A percentile compares a stretch with the other conserved stretches of the same genome.
Evolutionary conservation across 768 basidiomycete genomes (phyloP).

Genomic region (Boletellus sp.): DNA sequence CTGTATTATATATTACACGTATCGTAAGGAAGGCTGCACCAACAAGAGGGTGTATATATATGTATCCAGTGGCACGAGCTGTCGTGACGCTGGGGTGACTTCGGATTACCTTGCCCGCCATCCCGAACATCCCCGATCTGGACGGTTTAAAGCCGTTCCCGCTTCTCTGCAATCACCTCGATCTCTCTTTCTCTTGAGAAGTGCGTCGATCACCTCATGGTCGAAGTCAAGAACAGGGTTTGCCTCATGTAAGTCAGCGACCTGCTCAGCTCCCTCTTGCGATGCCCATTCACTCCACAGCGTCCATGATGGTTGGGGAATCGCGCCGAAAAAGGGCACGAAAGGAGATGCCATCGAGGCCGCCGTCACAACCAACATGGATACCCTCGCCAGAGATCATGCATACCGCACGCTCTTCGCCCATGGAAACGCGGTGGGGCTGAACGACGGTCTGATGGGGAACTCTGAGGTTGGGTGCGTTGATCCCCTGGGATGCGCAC

Average conservation of each 20-base stretch:
- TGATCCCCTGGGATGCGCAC: not conserved
- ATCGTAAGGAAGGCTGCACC: too few species aligned
- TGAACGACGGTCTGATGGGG: slow-evolving; percentile 94
- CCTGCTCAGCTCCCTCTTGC: not conserved
- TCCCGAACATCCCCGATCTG: slow-evolving; percentile 5
- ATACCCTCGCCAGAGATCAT: slow-evolving; percentile 74
- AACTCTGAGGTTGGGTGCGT: slow-evolving; percentile 95
- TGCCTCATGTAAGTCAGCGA: slow-evolving; percentile 70
- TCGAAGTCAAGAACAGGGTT: slow-evolving; percentile 78
- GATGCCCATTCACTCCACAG: slow-evolving; percentile 33
- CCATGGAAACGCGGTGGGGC: slow-evolving; percentile 88
- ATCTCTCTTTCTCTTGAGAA: not conserved
- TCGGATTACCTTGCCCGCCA: slow-evolving; percentile 2
- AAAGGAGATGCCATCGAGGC: slow-evolving; percentile 90
- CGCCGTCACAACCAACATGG: slow-evolving; percentile 85
- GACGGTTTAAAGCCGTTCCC: not conserved
- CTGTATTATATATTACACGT: too few species aligned
- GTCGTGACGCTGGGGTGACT: not conserved
- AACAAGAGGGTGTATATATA: too few species aligned
- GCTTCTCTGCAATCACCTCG: not conserved
- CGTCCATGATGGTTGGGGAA: slow-evolving; percentile 97
- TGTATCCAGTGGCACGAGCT: too few species aligned
- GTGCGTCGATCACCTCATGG: slow-evolving; percentile 24
- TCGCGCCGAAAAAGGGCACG: slow-evolving; percentile 60
- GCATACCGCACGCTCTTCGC: slow-evolving; percentile 71